Evolutionary conservation across 108 stramenopile genomes (phyloP), one percentile per base, ranked within the genome.

Genomic region (Cyclotella kingstonii): DNA sequence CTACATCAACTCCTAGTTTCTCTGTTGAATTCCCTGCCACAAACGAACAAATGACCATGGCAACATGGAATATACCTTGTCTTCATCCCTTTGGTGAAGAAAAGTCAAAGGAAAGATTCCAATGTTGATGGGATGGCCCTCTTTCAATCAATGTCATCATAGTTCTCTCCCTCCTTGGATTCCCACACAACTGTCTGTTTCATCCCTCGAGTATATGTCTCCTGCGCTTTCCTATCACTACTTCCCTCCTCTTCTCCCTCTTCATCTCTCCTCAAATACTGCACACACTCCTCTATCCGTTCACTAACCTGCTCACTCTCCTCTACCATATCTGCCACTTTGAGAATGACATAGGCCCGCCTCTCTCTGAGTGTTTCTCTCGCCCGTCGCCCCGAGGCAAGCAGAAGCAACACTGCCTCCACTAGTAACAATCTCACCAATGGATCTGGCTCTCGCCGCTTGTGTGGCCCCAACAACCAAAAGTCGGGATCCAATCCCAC

Each of bases 211-310:
- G 74, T 60, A 60, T 76, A 76, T 53, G 18, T 42, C 44, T 81
- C 72, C 55, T 83, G 66, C 53, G 85, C 86, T 53, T 73, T 53
- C 21, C 47, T 42, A 74, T 89, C 91, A 63, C 83, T 85, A 45
- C 84, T 86, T 19, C 91, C 91, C 70, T 92, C 91, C 57, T 73
- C 78, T 0, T 79, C 76, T 2, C 93, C 93, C 27, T 90, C 82
- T 73, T 94, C 90, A 47, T 95, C 94, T 22, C 90, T 80, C 41
- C 87, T 63, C 45, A 95, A 68, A 64, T 84, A 95, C 52, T 91
- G 85, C 28, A 95, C 89, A 77, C 89, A 90, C 54, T 95, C 90
- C 58, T 79, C 57, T 56, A 95, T 84, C 11, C 85, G 62, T 54
- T 95, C 89, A 21, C 77, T 77, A 7, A 95, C 84, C n/a, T 80